These are phyloP conservation scores for Penicillium corylophilum DNA, from an alignment of 2,329 filamentous ascomycete species.

Conservation along the genomic window DNA sequence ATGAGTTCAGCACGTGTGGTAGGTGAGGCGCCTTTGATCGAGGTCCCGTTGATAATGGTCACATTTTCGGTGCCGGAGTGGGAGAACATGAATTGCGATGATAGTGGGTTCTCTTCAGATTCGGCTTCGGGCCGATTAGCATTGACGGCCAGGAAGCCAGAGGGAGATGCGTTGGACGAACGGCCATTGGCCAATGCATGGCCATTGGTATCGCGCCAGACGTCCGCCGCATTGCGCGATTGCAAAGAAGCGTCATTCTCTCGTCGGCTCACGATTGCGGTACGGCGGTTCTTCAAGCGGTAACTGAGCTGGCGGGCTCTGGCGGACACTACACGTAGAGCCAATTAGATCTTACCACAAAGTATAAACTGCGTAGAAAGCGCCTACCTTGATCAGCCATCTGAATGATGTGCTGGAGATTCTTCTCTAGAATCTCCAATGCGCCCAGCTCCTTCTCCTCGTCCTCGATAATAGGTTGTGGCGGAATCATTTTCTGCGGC, in stretches of 20 bases:
- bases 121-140: constrained; percentile 43
- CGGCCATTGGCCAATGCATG: constrained; percentile 28
- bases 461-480: constrained; percentile 79
- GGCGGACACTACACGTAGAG: constrained; percentile 55
- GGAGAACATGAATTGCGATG: constrained; percentile 42
- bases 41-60: constrained; percentile 49
- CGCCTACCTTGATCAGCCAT: constrained; percentile 70
- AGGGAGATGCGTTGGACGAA: constrained; percentile 44
- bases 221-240: constrained; percentile 33
- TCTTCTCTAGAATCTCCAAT: constrained; percentile 78
- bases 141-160: constrained; percentile 62
- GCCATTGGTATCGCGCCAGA: constrained; percentile 38
- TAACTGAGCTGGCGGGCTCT: constrained; percentile 78
- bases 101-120: constrained; percentile 31
- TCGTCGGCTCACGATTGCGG: constrained; percentile 67
- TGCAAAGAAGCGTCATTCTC: constrained; percentile 44
- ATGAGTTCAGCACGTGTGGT: constrained; percentile 60
- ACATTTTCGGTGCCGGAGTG: constrained; percentile 46
- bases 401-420: constrained; percentile 73
- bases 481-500: constrained; percentile 76
- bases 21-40: constrained; percentile 55
- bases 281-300: constrained; percentile 70
- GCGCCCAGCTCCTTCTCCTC: constrained; percentile 82
- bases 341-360: background rate
- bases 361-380: background rate